A percentile compares a stretch with the other conserved stretches of the same genome.
phyloP scores from a whole-genome alignment of 2,329 filamentous ascomycete species.

The Gremmenia infestans region DNA sequence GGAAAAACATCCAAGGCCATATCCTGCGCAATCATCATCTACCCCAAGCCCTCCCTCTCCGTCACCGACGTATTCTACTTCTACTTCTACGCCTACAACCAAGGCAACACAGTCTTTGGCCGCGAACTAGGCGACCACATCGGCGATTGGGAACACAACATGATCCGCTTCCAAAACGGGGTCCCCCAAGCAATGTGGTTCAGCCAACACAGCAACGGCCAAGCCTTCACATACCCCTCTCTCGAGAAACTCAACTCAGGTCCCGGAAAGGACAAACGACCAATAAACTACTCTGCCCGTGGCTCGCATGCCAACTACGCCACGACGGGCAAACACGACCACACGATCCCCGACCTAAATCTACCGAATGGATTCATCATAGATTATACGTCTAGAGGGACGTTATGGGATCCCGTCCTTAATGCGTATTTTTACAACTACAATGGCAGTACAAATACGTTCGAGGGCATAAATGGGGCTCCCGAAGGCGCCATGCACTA shows the following conservation, averaged over 20 bases:
- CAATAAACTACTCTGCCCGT: constrained; percentile 53
- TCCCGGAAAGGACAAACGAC: constrained; percentile 38
- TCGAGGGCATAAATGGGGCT: constrained; percentile 26
- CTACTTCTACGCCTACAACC: constrained; percentile 34
- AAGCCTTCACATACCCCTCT: constrained; percentile 56
- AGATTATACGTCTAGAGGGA: constrained; percentile 50
- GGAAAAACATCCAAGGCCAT: constrained; percentile 47
- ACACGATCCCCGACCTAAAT: constrained; percentile 56
- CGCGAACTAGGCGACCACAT: constrained; percentile 45
- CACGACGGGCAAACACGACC: constrained; percentile 53
- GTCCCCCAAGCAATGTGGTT: constrained; percentile 54
- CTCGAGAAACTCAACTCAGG: constrained; percentile 42
- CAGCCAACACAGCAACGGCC: constrained; percentile 56
- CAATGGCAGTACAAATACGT: constrained; percentile 31
- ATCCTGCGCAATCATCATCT: constrained; percentile 50
- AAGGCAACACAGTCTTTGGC: constrained; percentile 28
- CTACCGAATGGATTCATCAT: constrained; percentile 48
- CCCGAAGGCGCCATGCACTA: constrained; percentile 53
- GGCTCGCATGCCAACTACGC: constrained; percentile 64
- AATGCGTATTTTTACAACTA: constrained; percentile 53
- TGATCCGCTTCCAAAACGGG: constrained; percentile 58
- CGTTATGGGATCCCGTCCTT: constrained; percentile 55
- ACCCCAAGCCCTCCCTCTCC: constrained; percentile 49
- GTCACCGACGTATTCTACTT: constrained; percentile 31
- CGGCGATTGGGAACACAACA: constrained; percentile 63